Conservation (phyloP, 495 filamentous ascomycete genomes). For the Trichoderma erinaceum region DNA sequence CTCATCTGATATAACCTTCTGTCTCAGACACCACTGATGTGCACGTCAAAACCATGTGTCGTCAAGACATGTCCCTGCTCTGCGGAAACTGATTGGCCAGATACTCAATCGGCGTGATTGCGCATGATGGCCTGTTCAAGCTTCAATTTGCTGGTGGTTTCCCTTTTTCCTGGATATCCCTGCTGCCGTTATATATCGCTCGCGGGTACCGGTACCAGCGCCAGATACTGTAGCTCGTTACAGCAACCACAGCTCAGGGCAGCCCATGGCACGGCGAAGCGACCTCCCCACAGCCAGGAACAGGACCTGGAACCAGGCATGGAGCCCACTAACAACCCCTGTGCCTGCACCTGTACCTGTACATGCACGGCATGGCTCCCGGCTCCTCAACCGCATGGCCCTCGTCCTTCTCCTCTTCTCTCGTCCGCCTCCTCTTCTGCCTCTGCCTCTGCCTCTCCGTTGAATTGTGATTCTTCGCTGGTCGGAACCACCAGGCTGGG, state of each 20-base stretch:
- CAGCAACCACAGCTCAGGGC: background rate
- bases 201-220: background rate
- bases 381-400: background rate
- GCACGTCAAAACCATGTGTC: background rate
- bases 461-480: background rate
- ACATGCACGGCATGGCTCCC: background rate
- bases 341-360: background rate
- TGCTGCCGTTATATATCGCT: background rate
- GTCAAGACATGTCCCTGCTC: background rate
- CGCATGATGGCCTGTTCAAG: background rate
- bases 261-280: background rate
- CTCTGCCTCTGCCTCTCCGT: background rate
- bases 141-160: background rate
- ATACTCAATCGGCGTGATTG: background rate
- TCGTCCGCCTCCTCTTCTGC: background rate
- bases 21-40: too few species aligned
- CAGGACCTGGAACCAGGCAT: background rate
- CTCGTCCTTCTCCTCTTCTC: background rate
- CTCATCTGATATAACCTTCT: too few species aligned
- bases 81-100: slow-evolving; percentile 1
- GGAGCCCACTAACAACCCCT: background rate
- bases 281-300: background rate
- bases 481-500: slow-evolving; percentile 2
- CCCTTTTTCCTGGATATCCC: background rate
- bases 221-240: background rate